Percentiles rank a stretch among this genome's conserved stretches.
Evolutionary conservation across 768 basidiomycete genomes (phyloP).

Genomic region (Leccinum arenicola): DNA sequence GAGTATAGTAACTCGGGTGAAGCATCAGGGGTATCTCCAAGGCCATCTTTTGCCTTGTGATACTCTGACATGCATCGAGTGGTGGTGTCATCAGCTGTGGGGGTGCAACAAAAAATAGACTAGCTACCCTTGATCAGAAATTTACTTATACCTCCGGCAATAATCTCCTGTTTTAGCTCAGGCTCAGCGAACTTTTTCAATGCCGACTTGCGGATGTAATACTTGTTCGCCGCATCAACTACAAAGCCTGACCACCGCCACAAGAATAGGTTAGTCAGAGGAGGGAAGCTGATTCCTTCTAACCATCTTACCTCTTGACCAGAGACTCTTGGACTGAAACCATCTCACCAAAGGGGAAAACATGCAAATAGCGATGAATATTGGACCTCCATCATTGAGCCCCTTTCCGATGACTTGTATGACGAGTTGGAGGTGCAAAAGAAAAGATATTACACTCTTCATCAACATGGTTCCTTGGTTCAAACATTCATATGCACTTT

Average conservation of each 20-base stretch:
- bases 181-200: slow-evolving; percentile 9
- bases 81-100: neutral
- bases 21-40: slow-evolving; percentile 18
- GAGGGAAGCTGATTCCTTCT: neutral
- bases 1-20: slow-evolving; percentile 12
- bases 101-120: neutral
- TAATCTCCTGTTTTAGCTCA: slow-evolving; percentile 20
- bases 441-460: slow-evolving; percentile 14
- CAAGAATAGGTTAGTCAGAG: neutral
- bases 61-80: slow-evolving; percentile 17
- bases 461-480: slow-evolving; percentile 6
- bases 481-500: slow-evolving; percentile 10
- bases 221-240: slow-evolving; percentile 12
- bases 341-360: slow-evolving; percentile 9
- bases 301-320: slow-evolving; percentile 20
- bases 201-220: slow-evolving; percentile 23
- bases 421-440: slow-evolving; percentile 25
- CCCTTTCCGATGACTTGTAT: slow-evolving; percentile 16
- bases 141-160: slow-evolving; percentile 17
- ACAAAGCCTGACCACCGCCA: slow-evolving; percentile 16
- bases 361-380: slow-evolving; percentile 20
- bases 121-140: slow-evolving; percentile 17
- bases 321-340: slow-evolving; percentile 7
- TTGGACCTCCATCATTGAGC: slow-evolving; percentile 17
- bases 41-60: slow-evolving; percentile 16